A percentile compares a stretch with the other conserved stretches of the same genome.
Evolutionary conservation across 495 filamentous ascomycete species (phyloP).

Genomic region (Pseudevernia furfuracea): DNA sequence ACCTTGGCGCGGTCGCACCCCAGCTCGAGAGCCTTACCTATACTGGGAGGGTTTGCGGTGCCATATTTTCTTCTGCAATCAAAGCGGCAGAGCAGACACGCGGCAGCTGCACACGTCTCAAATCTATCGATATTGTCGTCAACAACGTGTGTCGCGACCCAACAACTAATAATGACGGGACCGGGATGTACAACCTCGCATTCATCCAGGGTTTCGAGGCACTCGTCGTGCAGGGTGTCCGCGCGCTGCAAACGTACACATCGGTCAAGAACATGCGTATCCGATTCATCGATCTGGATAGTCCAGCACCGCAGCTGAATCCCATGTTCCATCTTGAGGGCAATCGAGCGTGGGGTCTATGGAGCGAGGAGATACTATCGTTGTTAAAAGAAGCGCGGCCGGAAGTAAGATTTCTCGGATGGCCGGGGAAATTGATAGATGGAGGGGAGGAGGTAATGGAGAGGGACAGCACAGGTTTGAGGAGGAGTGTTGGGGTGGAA

Average conservation of each 20-base stretch:
- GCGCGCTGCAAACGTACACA: slow-evolving; percentile 45
- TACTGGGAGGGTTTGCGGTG: slow-evolving; percentile 55
- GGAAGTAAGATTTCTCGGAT: slow-evolving; percentile 47
- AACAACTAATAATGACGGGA: slow-evolving; percentile 45
- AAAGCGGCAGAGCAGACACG: slow-evolving; percentile 6
- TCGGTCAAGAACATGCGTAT: slow-evolving; percentile 53
- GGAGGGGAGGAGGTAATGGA: background rate
- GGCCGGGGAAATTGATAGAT: slow-evolving; percentile 46
- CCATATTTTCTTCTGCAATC: slow-evolving; percentile 46
- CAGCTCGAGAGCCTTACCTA: slow-evolving; percentile 57
- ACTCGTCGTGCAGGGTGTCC: slow-evolving; percentile 53
- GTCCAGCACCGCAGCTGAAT: slow-evolving; percentile 46
- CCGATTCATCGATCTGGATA: slow-evolving; percentile 65
- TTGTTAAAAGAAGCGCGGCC: slow-evolving; percentile 48
- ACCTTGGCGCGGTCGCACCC: slow-evolving; percentile 47
- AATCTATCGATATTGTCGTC: slow-evolving; percentile 59
- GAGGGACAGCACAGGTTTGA: background rate
- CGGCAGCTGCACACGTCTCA: slow-evolving; percentile 38
- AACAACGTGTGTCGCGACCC: slow-evolving; percentile 57
- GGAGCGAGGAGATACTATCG: slow-evolving; percentile 57
- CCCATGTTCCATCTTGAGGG: slow-evolving; percentile 56
- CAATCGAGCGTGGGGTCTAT: slow-evolving; percentile 55
- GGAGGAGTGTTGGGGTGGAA: slow-evolving; percentile 15
- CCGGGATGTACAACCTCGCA: slow-evolving; percentile 57
- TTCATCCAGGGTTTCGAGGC: slow-evolving; percentile 62